Evolutionary conservation across 1,139 yeast species (phyloP).

Genomic region (Keqinozyma sinolaborantium): DNA sequence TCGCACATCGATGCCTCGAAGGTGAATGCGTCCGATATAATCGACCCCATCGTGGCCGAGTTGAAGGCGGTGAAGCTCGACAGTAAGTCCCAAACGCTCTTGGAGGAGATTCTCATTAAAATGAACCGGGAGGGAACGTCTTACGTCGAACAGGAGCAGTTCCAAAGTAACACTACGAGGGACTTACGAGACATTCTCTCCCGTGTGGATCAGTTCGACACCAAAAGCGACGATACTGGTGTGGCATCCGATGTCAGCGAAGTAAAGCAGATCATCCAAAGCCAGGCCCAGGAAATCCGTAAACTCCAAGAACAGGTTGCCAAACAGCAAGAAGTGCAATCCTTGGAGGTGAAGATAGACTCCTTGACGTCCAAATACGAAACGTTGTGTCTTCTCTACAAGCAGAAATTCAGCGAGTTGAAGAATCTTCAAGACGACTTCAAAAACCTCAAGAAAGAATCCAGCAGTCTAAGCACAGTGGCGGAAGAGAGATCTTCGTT

Average conservation of each 20-base stretch:
- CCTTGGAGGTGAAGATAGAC: slow-evolving; percentile 12
- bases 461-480: slow-evolving; percentile 2
- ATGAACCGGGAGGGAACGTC: slow-evolving; percentile 2
- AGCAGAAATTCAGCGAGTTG: slow-evolving; percentile 22
- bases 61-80: slow-evolving; percentile 22
- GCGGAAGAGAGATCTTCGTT: slow-evolving; percentile 2
- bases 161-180: slow-evolving; percentile 1
- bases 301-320: slow-evolving; percentile 2
- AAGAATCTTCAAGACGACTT: slow-evolving; percentile 21
- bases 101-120: slow-evolving; percentile 15
- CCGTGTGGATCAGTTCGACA: slow-evolving; percentile 2
- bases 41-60: slow-evolving; percentile 24
- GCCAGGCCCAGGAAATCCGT: background rate
- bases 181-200: background rate
- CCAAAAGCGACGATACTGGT: background rate
- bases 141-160: slow-evolving; percentile 2
- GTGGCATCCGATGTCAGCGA: slow-evolving; percentile 2
- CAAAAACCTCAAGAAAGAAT: slow-evolving; percentile 15
- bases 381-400: slow-evolving; percentile 20
- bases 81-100: slow-evolving; percentile 13
- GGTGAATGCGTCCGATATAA: slow-evolving; percentile 15
- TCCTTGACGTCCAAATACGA: slow-evolving; percentile 17
- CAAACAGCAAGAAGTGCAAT: slow-evolving; percentile 5
- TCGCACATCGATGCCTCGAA: slow-evolving; percentile 2
- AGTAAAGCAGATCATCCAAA: background rate